Evolutionary conservation across 1,284 basidiomycete species (phyloP), one percentile per base, ranked within the genome.

Genomic region (Coniferiporia sulphurascens): DNA sequence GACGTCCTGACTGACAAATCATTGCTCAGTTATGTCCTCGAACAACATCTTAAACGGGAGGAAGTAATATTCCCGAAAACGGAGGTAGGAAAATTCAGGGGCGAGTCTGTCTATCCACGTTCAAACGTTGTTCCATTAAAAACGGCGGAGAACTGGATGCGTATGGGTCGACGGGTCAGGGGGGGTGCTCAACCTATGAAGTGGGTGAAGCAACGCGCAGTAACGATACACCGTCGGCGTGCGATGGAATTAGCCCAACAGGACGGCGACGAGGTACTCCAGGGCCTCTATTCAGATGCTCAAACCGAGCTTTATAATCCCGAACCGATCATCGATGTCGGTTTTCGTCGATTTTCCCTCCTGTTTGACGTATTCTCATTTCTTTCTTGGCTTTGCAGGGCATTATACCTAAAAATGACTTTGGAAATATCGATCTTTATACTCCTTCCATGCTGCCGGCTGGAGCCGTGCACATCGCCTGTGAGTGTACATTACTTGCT

Each of bases 361-460:
- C 27, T 48, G 13, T 0, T 67, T 52, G 43, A 45, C 52, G 22
- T 56, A 34, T 55, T 52, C 52, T 63, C 62, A 51, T 63, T 55
- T 66, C 64, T 45, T 63, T 56, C 13, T 38, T 58, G 65, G 55
- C 58, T n/a, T n/a, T 57, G 19, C 66, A 98, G 91, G 96, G 97
- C 19, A 85, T 84, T 69, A 84, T 99, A 43, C 95, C 95, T 4
- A 95, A 91, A 73, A 99, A 99, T 67, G 85, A 89, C 62, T 99
- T 97, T 71, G 97, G 97, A 19, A 98, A 98, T 71, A 91, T 99
- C 63, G 96, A 99, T 74, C 75, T 99, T 32, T 99, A 97, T 71
- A 91, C 92, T 4, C 90, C 93, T 22, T 88, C 90, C 1, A 99
- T 99, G 96, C 80, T 99, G 22, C 97, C 97, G 0, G 75, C 74